Percentiles rank a stretch among this genome's conserved stretches.
Conservation (phyloP, 352 stramenopile genomes). For the Stephanocyclus meneghinianus region DNA sequence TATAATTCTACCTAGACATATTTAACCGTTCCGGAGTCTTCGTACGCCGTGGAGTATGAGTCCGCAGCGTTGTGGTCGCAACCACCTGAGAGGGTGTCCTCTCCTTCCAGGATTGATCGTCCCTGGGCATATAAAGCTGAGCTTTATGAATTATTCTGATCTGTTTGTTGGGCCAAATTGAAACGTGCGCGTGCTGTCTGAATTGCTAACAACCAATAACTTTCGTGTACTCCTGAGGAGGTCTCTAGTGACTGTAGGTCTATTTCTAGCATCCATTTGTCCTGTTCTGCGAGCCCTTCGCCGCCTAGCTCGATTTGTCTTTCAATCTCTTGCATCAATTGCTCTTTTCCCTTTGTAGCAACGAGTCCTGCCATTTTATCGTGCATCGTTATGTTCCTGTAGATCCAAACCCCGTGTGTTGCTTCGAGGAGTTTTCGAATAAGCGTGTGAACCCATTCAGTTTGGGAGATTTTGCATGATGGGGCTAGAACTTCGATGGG, state of each 20-base stretch:
- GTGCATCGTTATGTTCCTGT: conserved; percentile 1
- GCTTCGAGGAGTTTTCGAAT: neutral
- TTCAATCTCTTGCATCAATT: conserved; percentile 1
- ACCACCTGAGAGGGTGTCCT: neutral
- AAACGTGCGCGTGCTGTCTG: neutral
- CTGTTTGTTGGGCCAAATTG: too few species aligned
- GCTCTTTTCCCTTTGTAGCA: neutral
- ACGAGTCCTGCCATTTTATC: neutral
- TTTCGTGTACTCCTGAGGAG: neutral
- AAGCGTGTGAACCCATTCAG: neutral
- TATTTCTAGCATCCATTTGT: neutral
- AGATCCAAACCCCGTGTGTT: neutral
- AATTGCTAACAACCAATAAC: neutral
- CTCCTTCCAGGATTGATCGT: neutral
- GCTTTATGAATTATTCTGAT: too few species aligned
- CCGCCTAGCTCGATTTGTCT: neutral
- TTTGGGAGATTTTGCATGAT: neutral
- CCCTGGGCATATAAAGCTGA: neutral
- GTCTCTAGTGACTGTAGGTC: neutral
- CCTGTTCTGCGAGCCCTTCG: neutral
- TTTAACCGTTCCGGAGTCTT: neutral
- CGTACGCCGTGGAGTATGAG: neutral
- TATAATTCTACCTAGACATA: neutral
- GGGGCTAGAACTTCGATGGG: too few species aligned
- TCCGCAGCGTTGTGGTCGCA: neutral